Evolutionary conservation across 169 alveolate genomes (phyloP).

Genomic region (Eimeria brunetti): DNA sequence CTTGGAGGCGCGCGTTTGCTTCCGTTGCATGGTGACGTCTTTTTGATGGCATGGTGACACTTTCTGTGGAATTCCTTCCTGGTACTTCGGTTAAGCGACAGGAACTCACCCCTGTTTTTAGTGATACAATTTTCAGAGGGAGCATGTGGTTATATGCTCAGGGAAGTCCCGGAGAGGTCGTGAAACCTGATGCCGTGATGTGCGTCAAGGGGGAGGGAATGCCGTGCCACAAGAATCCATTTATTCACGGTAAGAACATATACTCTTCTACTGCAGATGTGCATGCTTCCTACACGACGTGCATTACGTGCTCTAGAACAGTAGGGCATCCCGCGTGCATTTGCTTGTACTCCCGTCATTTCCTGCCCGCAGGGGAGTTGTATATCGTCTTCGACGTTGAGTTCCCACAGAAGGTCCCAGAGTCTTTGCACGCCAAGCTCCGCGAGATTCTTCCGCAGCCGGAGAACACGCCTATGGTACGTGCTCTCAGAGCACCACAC

Average conservation of each 20-base stretch:
- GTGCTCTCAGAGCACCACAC: not conserved
- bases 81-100: not conserved
- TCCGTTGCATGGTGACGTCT: no score
- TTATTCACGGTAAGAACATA: constrained; percentile 90
- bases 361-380: constrained; percentile 85
- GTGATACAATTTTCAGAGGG: not conserved
- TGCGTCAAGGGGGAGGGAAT: constrained; percentile 96
- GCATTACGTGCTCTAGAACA: not conserved
- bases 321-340: not conserved
- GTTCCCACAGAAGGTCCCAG: constrained; percentile 93
- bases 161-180: constrained; percentile 92
- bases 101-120: not conserved
- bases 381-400: constrained; percentile 95
- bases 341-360: not conserved
- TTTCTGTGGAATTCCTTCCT: not conserved
- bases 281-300: not conserved
- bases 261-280: not conserved
- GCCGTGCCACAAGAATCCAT: constrained; percentile 97
- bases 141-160: not conserved
- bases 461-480: constrained; percentile 56
- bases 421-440: constrained; percentile 64
- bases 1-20: no score
- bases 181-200: constrained; percentile 94
- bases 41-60: not conserved
- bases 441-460: constrained; percentile 80